Evolutionary conservation across 2,329 filamentous ascomycete genomes (phyloP).

Genomic region (Beauveria varroae): DNA sequence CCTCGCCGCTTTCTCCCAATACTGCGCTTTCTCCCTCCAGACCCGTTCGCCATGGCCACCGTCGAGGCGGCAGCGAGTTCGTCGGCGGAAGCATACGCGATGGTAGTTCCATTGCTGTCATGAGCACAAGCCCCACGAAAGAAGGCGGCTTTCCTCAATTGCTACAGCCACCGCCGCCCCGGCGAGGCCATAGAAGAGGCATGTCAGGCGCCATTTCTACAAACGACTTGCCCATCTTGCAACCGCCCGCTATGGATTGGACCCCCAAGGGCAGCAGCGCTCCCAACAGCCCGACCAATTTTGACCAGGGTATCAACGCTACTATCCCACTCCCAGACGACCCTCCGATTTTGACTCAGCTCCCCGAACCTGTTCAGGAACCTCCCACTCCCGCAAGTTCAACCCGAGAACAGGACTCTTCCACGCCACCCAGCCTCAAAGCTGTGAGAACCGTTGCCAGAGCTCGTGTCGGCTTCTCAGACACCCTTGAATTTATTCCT

Average conservation of each 20-base stretch:
- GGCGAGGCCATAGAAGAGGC: conserved; percentile 63
- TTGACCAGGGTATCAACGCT: conserved; percentile 21
- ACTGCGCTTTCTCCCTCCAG: conserved; percentile 49
- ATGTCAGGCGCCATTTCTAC: conserved; percentile 74
- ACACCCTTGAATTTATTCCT: conserved; percentile 75
- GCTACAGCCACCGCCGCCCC: conserved; percentile 43
- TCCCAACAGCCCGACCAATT: conserved; percentile 50
- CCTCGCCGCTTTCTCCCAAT: conserved; percentile 44
- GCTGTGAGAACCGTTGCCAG: conserved; percentile 35
- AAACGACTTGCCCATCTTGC: conserved; percentile 70
- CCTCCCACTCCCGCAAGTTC: neutral
- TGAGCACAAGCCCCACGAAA: conserved; percentile 65
- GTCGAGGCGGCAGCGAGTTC: conserved; percentile 78
- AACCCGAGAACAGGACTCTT: neutral
- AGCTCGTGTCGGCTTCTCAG: conserved; percentile 73
- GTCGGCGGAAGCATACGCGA: conserved; percentile 64
- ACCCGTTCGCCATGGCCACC: conserved; percentile 62
- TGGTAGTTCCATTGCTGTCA: conserved; percentile 49
- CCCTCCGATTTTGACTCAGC: conserved; percentile 3
- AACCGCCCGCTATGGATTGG: conserved; percentile 45
- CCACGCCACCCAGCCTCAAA: conserved; percentile 10
- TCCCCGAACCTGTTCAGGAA: conserved; percentile 14
- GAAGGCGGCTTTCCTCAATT: conserved; percentile 50
- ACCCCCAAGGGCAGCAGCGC: conserved; percentile 54
- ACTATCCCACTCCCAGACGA: conserved; percentile 10